phyloP scores from a whole-genome alignment of 768 basidiomycete species.

The Albatrellus ellisii region DNA sequence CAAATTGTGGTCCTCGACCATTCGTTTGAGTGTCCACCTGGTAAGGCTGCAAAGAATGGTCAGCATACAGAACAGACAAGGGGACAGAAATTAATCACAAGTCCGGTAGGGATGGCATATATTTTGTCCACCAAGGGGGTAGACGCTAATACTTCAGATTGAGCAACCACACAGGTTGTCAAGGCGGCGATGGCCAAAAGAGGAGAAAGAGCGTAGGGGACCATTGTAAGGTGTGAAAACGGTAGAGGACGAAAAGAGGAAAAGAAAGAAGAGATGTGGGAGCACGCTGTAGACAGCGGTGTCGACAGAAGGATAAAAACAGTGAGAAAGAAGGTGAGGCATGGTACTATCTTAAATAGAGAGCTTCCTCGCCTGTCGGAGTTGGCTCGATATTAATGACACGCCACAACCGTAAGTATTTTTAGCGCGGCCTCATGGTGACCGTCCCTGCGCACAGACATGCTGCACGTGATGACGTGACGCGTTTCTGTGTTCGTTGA shows the following conservation, averaged over 20 bases:
- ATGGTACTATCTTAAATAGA: background rate
- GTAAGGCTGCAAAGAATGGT: slow-evolving; percentile 28
- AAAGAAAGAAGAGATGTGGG: slow-evolving; percentile 7
- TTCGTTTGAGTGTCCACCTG: slow-evolving; percentile 31
- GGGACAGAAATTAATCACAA: slow-evolving; percentile 11
- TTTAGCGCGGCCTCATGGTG: background rate
- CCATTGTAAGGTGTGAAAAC: slow-evolving; percentile 16
- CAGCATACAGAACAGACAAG: background rate
- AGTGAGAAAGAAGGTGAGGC: background rate
- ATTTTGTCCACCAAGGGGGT: slow-evolving; percentile 19
- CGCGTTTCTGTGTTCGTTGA: slow-evolving; percentile 7
- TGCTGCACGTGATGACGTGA: background rate
- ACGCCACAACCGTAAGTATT: background rate
- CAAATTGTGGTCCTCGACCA: slow-evolving; percentile 42
- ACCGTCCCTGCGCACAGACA: background rate
- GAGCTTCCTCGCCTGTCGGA: background rate
- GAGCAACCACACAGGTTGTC: slow-evolving; percentile 16
- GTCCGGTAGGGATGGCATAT: slow-evolving; percentile 15
- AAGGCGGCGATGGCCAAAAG: slow-evolving; percentile 20
- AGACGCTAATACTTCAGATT: slow-evolving; percentile 12
- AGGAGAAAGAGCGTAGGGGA: slow-evolving; percentile 23
- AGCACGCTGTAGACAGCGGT: slow-evolving; percentile 1
- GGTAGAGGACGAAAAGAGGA: slow-evolving; percentile 2
- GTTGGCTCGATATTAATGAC: no score
- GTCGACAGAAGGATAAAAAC: slow-evolving; percentile 5